Base-by-base conservation (phyloP, 1,139 yeast species). In the Scheffersomyces parashehatae region DNA sequence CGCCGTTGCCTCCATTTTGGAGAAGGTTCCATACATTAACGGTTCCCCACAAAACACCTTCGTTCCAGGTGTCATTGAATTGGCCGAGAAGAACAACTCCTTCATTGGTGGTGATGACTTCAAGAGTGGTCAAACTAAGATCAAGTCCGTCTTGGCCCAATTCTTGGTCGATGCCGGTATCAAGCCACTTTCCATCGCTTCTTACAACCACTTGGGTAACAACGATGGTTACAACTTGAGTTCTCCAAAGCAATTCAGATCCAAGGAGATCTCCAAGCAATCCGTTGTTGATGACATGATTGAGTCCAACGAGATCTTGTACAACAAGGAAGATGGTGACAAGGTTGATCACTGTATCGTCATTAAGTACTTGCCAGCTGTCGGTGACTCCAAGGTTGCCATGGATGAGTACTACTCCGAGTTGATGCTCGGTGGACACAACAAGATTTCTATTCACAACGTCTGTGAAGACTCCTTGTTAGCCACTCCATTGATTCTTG, bases 331-430 rank as follows among this genome's bases (percentile, higher is more conserved):
- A 67, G 64, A 75, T 37, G 96, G 96, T 46, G 80, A 82, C 55
- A 80, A 78, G 50, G 87, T 91, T 52, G 97, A 91, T 62, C 98
- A 91, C 70, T 87, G 96, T 70, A 90, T 91, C 66, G 98, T 91
- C 52, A 91, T 91, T 74, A 91, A 91, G 73, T 90, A 91, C 67
- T 73, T 91, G 62, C 87, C 88, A 48, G 97, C 97, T 8, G 97
- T 91, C 44, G 96, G 96, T 38, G 98, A 91, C 68, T 84, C 95
- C 54, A 91, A 91, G 77, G 97, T 91, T 51, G 98, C 98, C 43
- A 91, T 91, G 97, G 98, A 91, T 68, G 97, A 91, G 74, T 91
- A 91, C 72, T 89, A 90, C 74, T 86, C 95, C 48, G 97, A 91
- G 70, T 82, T 91, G 65, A 90, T 91, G 97, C 80, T 91, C 59